phyloP scores from a whole-genome alignment of 2,329 filamentous ascomycete species.

The Fusarium sp. region DNA sequence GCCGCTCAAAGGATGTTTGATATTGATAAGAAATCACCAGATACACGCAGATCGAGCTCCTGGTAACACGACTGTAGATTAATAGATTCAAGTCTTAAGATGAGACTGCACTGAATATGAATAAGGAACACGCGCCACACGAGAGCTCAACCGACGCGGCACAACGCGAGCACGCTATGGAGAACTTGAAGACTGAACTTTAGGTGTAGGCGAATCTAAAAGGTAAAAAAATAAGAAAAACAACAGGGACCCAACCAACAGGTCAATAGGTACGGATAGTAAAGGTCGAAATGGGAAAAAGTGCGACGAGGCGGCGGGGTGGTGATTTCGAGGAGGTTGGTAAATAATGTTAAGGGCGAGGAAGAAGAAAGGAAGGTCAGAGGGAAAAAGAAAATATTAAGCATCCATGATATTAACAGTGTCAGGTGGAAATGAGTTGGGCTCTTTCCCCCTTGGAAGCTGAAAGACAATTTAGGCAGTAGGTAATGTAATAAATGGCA shows the following conservation, averaged over 20 bases:
- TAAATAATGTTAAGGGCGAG: neutral
- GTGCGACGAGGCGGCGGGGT: slow-evolving; percentile 32
- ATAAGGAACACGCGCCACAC: slow-evolving; percentile 23
- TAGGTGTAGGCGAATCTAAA: slow-evolving; percentile 4
- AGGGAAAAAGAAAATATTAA: slow-evolving; percentile 31
- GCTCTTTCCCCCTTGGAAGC: slow-evolving; percentile 19
- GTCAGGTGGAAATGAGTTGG: slow-evolving; percentile 39
- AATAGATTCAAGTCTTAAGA: slow-evolving; percentile 4
- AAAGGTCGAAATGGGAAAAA: slow-evolving; percentile 17
- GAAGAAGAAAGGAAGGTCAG: slow-evolving; percentile 11
- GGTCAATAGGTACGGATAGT: neutral
- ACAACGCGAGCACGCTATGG: slow-evolving; percentile 32
- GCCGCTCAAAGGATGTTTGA: neutral
- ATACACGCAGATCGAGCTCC: slow-evolving; percentile 7
- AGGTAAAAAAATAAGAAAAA: neutral
- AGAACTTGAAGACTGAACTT: slow-evolving; percentile 20
- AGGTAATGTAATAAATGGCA: slow-evolving; percentile 1
- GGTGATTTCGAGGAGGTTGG: slow-evolving; percentile 23
- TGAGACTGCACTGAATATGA: slow-evolving; percentile 5
- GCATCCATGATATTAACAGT: slow-evolving; percentile 3
- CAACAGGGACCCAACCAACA: slow-evolving; percentile 9
- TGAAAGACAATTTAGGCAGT: slow-evolving; percentile 5
- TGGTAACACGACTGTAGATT: slow-evolving; percentile 4
- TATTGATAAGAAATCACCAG: neutral
- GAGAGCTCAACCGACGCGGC: slow-evolving; percentile 17